Evolutionary conservation across 2,329 filamentous ascomycete species (phyloP).

Genomic region (Sarocladium brachiariae): DNA sequence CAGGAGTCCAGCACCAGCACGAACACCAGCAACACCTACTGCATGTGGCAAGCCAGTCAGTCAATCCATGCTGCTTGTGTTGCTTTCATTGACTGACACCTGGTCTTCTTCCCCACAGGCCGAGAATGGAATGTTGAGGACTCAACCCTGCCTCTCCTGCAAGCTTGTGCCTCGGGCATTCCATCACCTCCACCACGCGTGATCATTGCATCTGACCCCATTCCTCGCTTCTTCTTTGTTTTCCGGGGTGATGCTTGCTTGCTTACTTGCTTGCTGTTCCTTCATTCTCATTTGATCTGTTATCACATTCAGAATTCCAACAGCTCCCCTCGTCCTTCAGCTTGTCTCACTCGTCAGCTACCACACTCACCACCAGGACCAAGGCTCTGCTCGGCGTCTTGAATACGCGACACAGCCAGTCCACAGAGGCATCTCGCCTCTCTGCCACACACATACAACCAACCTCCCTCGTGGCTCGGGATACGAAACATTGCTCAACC

Average conservation of each 20-base stretch:
- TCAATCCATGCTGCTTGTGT: neutral
- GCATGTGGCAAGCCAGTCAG: no score
- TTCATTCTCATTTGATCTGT: neutral
- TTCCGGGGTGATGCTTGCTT: neutral
- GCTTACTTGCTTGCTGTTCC: neutral
- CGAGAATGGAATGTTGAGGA: constrained; percentile 7
- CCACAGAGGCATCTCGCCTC: neutral
- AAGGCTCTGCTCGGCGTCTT: no score
- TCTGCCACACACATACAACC: neutral
- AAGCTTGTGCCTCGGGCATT: constrained; percentile 7
- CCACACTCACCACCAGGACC: no score
- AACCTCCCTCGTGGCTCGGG: neutral
- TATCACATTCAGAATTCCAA: no score
- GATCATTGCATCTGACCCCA: neutral
- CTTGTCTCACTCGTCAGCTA: no score
- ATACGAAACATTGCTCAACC: neutral
- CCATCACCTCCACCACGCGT: constrained; percentile 3
- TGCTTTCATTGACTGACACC: neutral
- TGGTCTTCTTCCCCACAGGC: neutral
- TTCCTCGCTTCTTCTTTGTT: constrained; percentile 9
- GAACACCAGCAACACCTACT: no score
- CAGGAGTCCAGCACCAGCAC: no score
- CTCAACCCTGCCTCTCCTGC: neutral
- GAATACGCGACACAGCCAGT: constrained; percentile 3
- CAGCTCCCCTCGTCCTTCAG: no score